Conservation (phyloP, 2,329 filamentous ascomycete genomes). For the Paramyrothecium roridum region DNA sequence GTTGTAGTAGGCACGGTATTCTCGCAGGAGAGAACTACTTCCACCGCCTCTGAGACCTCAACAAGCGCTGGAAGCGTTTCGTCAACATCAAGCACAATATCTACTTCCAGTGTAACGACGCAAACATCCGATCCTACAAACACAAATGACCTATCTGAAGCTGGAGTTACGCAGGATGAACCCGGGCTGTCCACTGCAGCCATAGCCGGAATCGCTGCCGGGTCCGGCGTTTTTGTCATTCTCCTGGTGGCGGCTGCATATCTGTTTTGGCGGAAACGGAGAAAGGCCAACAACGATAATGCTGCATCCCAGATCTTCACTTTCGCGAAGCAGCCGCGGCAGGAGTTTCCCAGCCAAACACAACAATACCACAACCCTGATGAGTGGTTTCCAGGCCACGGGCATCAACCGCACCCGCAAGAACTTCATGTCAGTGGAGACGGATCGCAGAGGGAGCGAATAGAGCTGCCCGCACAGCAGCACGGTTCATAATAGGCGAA, state of each 20-base stretch:
- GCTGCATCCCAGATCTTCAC: no score
- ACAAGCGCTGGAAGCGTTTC: slow-evolving; percentile 1
- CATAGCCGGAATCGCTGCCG: background rate
- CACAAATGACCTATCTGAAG: background rate
- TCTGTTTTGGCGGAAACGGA: background rate
- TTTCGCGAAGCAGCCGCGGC: no score
- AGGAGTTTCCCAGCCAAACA: no score
- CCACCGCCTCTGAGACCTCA: background rate
- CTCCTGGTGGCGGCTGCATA: background rate
- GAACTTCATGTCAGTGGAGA: no score
- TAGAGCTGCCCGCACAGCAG: no score
- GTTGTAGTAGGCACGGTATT: slow-evolving; percentile 12
- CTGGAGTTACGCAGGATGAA: background rate
- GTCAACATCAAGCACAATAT: background rate
- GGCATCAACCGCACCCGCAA: no score
- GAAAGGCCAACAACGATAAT: no score
- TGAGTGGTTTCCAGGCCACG: no score
- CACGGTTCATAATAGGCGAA: no score
- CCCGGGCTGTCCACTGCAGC: background rate
- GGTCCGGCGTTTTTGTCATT: background rate
- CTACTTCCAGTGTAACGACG: slow-evolving; percentile 12
- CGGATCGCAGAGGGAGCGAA: no score
- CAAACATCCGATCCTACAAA: slow-evolving; percentile 51
- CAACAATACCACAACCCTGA: no score
- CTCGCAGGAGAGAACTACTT: background rate